Percentiles rank a stretch among this genome's conserved stretches.
Evolutionary conservation across 257 asterid genomes (phyloP).

Genomic region (Lithospermum erythrorhizon): DNA sequence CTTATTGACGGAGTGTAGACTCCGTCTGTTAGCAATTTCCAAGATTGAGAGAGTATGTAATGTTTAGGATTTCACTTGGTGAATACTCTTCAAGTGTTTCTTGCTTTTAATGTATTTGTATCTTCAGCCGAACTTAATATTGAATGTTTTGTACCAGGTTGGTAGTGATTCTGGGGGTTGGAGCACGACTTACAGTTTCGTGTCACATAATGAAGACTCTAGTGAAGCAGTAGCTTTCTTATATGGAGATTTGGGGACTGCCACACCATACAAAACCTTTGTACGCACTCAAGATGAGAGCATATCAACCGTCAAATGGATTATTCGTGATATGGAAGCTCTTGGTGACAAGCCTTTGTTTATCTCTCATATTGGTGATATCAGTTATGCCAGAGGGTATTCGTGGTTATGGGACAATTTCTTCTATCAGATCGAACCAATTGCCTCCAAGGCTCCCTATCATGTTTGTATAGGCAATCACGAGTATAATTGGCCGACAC

Average conservation of each 20-base stretch:
- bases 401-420: slow-evolving; percentile 96
- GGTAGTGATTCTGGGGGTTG: slow-evolving; percentile 73
- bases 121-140: background rate
- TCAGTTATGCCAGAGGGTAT: slow-evolving; percentile 92
- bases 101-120: too few species aligned
- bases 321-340: slow-evolving; percentile 62
- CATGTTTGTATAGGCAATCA: slow-evolving; percentile 95
- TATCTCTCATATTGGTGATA: slow-evolving; percentile 89
- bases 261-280: slow-evolving; percentile 63
- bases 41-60: too few species aligned
- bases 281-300: slow-evolving; percentile 76
- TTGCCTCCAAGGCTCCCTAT: slow-evolving; percentile 74
- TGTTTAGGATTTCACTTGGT: background rate
- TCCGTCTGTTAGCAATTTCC: too few species aligned
- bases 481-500: slow-evolving; percentile 81
- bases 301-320: slow-evolving; percentile 74
- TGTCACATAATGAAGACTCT: slow-evolving; percentile 38
- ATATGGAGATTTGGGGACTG: slow-evolving; percentile 88
- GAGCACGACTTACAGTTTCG: slow-evolving; percentile 53
- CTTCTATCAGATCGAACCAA: slow-evolving; percentile 63
- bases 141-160: slow-evolving; percentile 26
- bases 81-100: background rate
- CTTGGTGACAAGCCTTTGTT: slow-evolving; percentile 69
- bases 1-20: too few species aligned
- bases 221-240: slow-evolving; percentile 64